These are phyloP conservation scores for Barnettozyma botsteinii DNA, from an alignment of 805 yeast genomes.

Conservation along the genomic window DNA sequence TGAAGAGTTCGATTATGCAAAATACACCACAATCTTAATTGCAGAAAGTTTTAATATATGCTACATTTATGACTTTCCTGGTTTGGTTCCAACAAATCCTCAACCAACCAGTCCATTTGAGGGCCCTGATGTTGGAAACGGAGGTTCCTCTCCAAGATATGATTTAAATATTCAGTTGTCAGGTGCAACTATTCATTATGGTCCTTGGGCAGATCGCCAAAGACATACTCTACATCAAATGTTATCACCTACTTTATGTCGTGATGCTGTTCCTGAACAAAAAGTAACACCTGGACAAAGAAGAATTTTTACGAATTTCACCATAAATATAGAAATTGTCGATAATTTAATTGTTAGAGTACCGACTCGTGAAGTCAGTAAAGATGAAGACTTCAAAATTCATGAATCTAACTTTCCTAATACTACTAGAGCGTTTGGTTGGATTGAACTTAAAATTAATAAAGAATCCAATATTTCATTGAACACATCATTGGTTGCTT, in stretches of 20 bases:
- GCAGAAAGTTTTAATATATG: constrained; percentile 48
- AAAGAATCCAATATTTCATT: constrained; percentile 45
- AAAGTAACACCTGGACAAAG: constrained; percentile 41
- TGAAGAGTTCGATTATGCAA: constrained; percentile 69
- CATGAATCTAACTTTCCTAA: constrained; percentile 29
- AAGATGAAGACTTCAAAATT: constrained; percentile 45
- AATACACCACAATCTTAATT: constrained; percentile 62
- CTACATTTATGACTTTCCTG: constrained; percentile 71
- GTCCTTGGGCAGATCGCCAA: constrained; percentile 96
- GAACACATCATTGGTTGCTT: constrained; percentile 47
- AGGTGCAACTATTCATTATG: constrained; percentile 69
- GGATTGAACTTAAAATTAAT: constrained; percentile 73
- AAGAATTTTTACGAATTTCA: constrained; percentile 54
- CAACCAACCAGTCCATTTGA: constrained; percentile 28
- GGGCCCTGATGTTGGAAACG: constrained; percentile 53
- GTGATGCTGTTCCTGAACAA: constrained; percentile 45
- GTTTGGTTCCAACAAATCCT: constrained; percentile 43
- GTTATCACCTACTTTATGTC: constrained; percentile 61
- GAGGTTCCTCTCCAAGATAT: constrained; percentile 51
- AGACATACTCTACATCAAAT: constrained; percentile 55
- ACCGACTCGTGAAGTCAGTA: constrained; percentile 82
- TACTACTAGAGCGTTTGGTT: constrained; percentile 70
- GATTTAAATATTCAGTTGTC: constrained; percentile 57
- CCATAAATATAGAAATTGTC: constrained; percentile 45
- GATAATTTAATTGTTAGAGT: constrained; percentile 68